These are phyloP conservation scores for Alternaria panax DNA, from an alignment of 2,329 filamentous ascomycete genomes.

Conservation along the genomic window DNA sequence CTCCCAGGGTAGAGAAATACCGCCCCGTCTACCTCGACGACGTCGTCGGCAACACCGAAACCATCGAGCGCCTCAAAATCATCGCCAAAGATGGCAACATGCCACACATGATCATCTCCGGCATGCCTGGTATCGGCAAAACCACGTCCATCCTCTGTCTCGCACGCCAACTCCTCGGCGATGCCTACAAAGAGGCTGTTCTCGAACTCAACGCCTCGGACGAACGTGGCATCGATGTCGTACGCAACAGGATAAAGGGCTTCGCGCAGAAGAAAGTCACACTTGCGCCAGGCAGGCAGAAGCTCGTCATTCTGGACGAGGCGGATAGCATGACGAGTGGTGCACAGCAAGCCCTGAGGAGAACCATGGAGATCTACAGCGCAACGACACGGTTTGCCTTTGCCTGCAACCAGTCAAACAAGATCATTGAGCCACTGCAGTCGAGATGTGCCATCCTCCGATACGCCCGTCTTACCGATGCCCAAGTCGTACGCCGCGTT, in stretches of 20 bases:
- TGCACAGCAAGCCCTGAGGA: slow-evolving; percentile 90
- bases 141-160: slow-evolving; percentile 95
- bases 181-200: slow-evolving; percentile 96
- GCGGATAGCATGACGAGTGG: slow-evolving; percentile 96
- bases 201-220: slow-evolving; percentile 96
- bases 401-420: slow-evolving; percentile 98
- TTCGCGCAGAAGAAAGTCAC: slow-evolving; percentile 99
- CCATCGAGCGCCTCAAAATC: slow-evolving; percentile 95
- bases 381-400: slow-evolving; percentile 97
- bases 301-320: slow-evolving; percentile 96
- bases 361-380: slow-evolving; percentile 99
- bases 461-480: slow-evolving; percentile 90
- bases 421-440: slow-evolving; percentile 99
- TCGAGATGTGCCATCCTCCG: slow-evolving; percentile 95
- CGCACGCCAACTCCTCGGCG: slow-evolving; percentile 87
- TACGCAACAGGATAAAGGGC: slow-evolving; percentile 95
- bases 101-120: slow-evolving; percentile 99
- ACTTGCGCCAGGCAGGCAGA: slow-evolving; percentile 86
- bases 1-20: slow-evolving; percentile 93
- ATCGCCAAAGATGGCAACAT: slow-evolving; percentile 99
- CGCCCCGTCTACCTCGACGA: slow-evolving; percentile 93
- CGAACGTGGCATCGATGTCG: slow-evolving; percentile 96
- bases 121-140: slow-evolving; percentile 98
- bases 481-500: slow-evolving; percentile 87
- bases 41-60: slow-evolving; percentile 97